Base-by-base conservation (phyloP, 176 grass and related monocot species). In the Bothriochloa decipiens region DNA sequence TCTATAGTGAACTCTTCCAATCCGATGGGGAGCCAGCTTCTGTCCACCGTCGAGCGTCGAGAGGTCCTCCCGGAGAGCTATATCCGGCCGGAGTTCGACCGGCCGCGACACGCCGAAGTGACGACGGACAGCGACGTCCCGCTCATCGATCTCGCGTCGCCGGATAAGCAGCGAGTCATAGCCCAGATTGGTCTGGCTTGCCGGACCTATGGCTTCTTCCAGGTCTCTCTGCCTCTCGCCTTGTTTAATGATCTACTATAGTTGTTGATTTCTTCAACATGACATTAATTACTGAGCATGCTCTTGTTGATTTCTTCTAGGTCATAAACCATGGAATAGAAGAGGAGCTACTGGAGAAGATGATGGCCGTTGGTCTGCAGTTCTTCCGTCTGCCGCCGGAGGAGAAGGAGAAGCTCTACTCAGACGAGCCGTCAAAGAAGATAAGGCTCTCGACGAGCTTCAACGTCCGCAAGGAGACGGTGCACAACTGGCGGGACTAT, bases 401-500 rank as follows among this genome's bases (percentile, higher is more conserved):
- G 75, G 93, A 95, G 61, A 95, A 92, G 75, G 85, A 57, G 9
- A 95, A 95, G 90, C 76, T 91, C 29, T 92, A 91, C 80, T 92
- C 91, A 4, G 91, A 95, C 14, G 93, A 95, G 6, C 93, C 90
- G 1, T 81, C 88, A 8, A 92, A 92, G 75, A 92, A 95, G 39
- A 86, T 92, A 47, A 90, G 93, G 66, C 93, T 95, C 8, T 92
- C 93, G 20, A 95, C 93, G 4, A 95, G 93, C 78, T 92, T 92
- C 82, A 95, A 95, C 76, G n/a, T 95, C 72, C 81, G 67, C 28
- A 88, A 87, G 83, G 93, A 95, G 71, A 95, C 93, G 1, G 86
- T 95, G 42, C 93, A 84, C 66, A 95, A 95, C 83, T 95, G 93
- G 93, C 39, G 93, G 8, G 93, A 95, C 79, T 92, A 95, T 68